Evolutionary conservation across 768 basidiomycete genomes (phyloP).

Genomic region (Panaeolus papilionaceus): DNA sequence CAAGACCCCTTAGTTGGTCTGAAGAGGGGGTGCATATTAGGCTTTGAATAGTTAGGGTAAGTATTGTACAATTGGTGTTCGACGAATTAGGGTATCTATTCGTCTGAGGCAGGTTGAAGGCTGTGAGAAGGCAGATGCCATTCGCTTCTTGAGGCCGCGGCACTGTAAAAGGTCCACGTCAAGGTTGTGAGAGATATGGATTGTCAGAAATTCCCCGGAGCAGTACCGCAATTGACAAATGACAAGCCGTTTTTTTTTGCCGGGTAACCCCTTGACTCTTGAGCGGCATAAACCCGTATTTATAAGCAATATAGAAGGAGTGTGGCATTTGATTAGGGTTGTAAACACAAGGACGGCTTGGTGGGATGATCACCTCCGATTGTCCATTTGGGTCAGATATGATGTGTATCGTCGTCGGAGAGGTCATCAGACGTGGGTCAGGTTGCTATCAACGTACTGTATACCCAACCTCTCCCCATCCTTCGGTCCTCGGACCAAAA

Average conservation of each 20-base stretch:
- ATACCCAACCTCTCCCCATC: neutral
- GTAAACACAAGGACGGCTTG: slow-evolving; percentile 7
- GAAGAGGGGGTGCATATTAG: slow-evolving; percentile 15
- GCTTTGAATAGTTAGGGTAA: neutral
- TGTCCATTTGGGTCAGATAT: slow-evolving; percentile 13
- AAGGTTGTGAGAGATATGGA: neutral
- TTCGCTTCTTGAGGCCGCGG: slow-evolving; percentile 4
- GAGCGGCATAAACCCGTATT: neutral
- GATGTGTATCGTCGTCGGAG: slow-evolving; percentile 10
- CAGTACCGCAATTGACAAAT: neutral
- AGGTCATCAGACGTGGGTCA: slow-evolving; percentile 14
- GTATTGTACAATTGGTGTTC: neutral
- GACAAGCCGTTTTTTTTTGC: slow-evolving; percentile 5
- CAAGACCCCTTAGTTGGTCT: neutral
- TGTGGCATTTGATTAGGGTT: slow-evolving; percentile 12
- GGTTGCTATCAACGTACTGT: neutral
- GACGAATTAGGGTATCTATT: neutral
- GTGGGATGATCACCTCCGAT: slow-evolving; percentile 14
- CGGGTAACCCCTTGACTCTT: slow-evolving; percentile 4
- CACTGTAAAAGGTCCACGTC: slow-evolving; percentile 11
- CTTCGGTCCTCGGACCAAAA: slow-evolving; percentile 11
- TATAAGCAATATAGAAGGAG: neutral
- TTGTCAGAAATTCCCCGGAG: slow-evolving; percentile 9
- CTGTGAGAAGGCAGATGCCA: slow-evolving; percentile 5
- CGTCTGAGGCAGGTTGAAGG: neutral